Percentiles rank a stretch among this genome's conserved stretches.
Evolutionary conservation across 768 basidiomycete genomes (phyloP).

Genomic region (Tremella mesenterica): DNA sequence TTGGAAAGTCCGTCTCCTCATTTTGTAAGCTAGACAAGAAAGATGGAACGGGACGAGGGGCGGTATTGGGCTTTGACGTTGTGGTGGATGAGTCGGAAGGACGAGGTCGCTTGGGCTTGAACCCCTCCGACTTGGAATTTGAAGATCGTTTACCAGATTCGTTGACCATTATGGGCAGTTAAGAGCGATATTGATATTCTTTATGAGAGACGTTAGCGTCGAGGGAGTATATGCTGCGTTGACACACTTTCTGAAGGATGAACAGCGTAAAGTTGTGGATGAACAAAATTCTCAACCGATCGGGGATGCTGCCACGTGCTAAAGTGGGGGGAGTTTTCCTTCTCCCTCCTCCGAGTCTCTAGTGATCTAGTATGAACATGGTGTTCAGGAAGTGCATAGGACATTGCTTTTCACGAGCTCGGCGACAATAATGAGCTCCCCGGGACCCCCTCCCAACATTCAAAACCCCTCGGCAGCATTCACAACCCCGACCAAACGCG

Average conservation of each 20-base stretch:
- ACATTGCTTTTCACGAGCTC: background rate
- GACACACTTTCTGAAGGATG: background rate
- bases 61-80: background rate
- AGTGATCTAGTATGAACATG: background rate
- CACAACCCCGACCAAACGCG: conserved; percentile 32
- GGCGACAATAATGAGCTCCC: background rate
- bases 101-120: conserved; percentile 1
- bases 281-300: conserved; percentile 2
- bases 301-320: conserved; percentile 1
- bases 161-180: background rate
- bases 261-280: too few species aligned
- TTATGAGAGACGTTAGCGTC: background rate
- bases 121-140: too few species aligned
- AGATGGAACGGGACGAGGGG: conserved; percentile 30
- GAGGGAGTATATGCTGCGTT: background rate
- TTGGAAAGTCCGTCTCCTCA: conserved; percentile 83
- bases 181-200: background rate
- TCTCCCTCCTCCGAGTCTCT: background rate
- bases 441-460: background rate
- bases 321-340: conserved; percentile 2
- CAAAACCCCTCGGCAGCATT: background rate
- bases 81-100: background rate
- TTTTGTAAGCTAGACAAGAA: conserved; percentile 40
- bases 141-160: background rate
- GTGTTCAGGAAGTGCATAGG: background rate